Evolutionary conservation across 805 yeast species (phyloP), one percentile per base, ranked within the genome.

Genomic region (Saccharomyces kudriavzevii): DNA sequence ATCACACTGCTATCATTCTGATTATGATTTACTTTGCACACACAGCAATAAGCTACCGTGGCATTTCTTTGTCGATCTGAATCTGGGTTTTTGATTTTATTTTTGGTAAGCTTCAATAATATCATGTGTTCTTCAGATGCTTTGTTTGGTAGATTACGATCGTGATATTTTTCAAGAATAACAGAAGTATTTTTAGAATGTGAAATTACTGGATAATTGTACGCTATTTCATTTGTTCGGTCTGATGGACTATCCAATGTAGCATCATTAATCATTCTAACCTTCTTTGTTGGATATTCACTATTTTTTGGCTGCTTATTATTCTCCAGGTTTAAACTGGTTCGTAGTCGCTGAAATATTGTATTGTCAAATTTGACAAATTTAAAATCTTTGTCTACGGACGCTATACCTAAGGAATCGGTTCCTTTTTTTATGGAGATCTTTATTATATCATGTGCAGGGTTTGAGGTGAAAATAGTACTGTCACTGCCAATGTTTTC

Each of bases 11-110:
- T 76, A 4, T 5, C 11, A 3, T 40, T 5, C 2, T 55, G 53
- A 11, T 29, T 31, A 31, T 59, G 60, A 3, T 45, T 26, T 10
- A 71, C 76, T 3, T 77, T 68, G 60, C 94, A 87, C 0, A 86
- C 80, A 48, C 82, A 77, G 63, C 94, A 87, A 11, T 72, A 67
- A 17, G 77, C 63, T 43, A 55, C 51, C 5, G 22, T 9, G 4
- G 35, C 2, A 24, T 31, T 31, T 20, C 14, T 24, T 0, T 11
- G 5, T 11, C 25, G 22, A 10, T 20, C 13, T 13, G 22, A 6
- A 47, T 47, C 22, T 8, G n/a, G 49, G 20, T 11, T 6, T 11
- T 47, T 35, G 1, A 5, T 2, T 35, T 35, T 35, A 17, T 35
- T 35, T 17, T 35, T 35, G 2, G 43, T 17, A 6, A 17, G 11